Evolutionary conservation across 768 basidiomycete genomes (phyloP).

Genomic region (Naganishia vaughanmartiniae): DNA sequence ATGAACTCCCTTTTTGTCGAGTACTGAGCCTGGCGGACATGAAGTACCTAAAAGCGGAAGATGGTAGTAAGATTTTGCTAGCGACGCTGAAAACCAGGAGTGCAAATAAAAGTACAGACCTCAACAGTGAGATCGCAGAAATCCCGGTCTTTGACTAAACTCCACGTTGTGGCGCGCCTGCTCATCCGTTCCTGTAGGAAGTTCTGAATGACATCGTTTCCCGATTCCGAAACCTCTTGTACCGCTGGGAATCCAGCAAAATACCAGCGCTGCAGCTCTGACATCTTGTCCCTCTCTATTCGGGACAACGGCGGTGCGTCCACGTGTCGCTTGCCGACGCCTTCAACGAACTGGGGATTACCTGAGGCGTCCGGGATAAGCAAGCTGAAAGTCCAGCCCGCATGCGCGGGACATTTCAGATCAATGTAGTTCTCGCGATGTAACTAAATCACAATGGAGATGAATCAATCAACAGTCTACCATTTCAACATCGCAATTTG

Average conservation of each 20-base stretch:
- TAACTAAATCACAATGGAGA: background rate
- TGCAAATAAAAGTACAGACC: background rate
- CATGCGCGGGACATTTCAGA: conserved; percentile 14
- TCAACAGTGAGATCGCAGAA: conserved; percentile 13
- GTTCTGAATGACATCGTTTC: background rate
- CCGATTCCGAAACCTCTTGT: background rate
- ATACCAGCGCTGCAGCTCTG: conserved; percentile 9
- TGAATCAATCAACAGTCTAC: background rate
- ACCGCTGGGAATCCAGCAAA: background rate
- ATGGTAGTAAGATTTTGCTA: background rate
- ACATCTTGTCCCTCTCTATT: background rate
- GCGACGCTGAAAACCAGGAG: background rate
- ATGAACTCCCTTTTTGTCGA: conserved; percentile 17
- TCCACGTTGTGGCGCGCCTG: background rate
- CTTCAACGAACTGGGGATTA: background rate
- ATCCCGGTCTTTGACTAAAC: background rate
- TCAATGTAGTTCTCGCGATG: background rate
- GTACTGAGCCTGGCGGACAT: background rate
- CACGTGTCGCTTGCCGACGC: background rate
- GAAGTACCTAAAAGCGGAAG: background rate
- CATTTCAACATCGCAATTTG: background rate
- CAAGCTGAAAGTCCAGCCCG: conserved; percentile 2
- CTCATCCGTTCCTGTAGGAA: too few relatives aligned
- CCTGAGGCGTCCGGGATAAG: background rate
- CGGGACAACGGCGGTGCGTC: background rate